Evolutionary conservation across 257 asterid species (phyloP), one percentile per base, ranked within the genome.

Genomic region (Galeopsis tetrahit): DNA sequence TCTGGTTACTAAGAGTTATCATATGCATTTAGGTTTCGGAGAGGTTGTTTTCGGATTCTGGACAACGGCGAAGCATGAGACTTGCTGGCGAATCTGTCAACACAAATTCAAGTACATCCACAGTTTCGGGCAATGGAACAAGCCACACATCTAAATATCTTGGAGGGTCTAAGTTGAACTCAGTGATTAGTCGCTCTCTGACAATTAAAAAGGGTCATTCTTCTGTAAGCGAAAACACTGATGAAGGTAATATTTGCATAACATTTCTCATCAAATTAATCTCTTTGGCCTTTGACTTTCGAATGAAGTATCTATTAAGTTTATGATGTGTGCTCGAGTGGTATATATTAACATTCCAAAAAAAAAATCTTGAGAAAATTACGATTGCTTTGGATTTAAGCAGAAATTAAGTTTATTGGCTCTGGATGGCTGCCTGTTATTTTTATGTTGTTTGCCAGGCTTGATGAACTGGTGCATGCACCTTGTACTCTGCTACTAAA

Each of bases 11-110:
- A 67, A 83, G 81, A 78, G 61, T 64, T 71, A 73, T 46, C 69
- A 36, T 72, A 55, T 84, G 78, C 58, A 33, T 80, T 69, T 80
- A 93, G 97, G 96, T 92, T 77, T 92, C 99, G 62, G 99, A 93
- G 83, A 90, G 97, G 86, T 80, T 95, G 60, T 95, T 92, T 88
- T 76, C 95, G 74, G 99, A 95, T 81, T 95, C 98, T 52, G 91
- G 90, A 58, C 95, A 93, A 79, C 91, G 99, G 44, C 83, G 97
- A 75, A 94, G 96, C 88, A 83, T 86, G 81, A 89, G 98, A 76
- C 92, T 92, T 68, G 92, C 96, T 73, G 99, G 92, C 71, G 99
- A 95, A 68, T 78, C 94, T 34, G 76, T 84, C 74, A 84, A 74
- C 79, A 34, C 84, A 48, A 88, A 71, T 77, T 78, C 94, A 53